A percentile compares a stretch with the other conserved stretches of the same genome.
Conservation (phyloP, 2,329 filamentous ascomycete species). For the Myriangium duriaei region DNA sequence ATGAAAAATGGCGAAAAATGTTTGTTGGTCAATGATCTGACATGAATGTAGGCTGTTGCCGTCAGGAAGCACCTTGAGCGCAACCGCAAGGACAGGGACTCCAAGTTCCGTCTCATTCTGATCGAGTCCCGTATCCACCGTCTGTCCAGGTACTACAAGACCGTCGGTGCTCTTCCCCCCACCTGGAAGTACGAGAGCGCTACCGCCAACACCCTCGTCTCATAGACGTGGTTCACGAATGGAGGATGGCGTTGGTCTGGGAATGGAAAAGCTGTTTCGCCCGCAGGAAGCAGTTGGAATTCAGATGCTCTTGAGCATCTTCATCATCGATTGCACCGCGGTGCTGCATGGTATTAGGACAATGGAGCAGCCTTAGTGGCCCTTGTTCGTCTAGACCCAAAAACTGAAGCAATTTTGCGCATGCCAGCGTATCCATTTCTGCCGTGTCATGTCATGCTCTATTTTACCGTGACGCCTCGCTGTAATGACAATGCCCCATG, state of each 20-base stretch:
- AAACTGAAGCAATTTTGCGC: not conserved
- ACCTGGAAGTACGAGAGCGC: constrained; percentile 99
- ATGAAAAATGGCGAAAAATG: no score
- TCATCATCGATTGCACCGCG: not conserved
- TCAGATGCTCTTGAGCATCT: no score
- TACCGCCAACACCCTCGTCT: constrained; percentile 86
- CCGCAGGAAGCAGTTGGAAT: constrained; percentile 1
- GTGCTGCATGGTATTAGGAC: constrained; percentile 10
- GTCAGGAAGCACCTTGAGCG: constrained; percentile 99
- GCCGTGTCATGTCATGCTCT: no score
- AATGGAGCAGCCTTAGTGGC: constrained; percentile 9
- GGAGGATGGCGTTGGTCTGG: constrained; percentile 3
- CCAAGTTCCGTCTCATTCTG: constrained; percentile 99
- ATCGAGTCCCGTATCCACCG: constrained; percentile 99
- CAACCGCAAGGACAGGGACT: constrained; percentile 99
- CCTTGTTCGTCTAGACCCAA: not conserved
- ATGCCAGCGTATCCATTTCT: constrained; percentile 5
- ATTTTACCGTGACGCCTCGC: no score
- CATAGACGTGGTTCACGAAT: constrained; percentile 45
- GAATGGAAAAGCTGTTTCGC: constrained; percentile 1
- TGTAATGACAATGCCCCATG: no score
- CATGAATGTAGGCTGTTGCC: constrained; percentile 63
- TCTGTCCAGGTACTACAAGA: constrained; percentile 99
- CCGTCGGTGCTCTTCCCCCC: constrained; percentile 67
- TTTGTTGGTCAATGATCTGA: not conserved